Percentiles rank a stretch among this genome's conserved stretches.
Conservation (phyloP, 2,329 filamentous ascomycete genomes). For the Arthrinium phaeospermum region DNA sequence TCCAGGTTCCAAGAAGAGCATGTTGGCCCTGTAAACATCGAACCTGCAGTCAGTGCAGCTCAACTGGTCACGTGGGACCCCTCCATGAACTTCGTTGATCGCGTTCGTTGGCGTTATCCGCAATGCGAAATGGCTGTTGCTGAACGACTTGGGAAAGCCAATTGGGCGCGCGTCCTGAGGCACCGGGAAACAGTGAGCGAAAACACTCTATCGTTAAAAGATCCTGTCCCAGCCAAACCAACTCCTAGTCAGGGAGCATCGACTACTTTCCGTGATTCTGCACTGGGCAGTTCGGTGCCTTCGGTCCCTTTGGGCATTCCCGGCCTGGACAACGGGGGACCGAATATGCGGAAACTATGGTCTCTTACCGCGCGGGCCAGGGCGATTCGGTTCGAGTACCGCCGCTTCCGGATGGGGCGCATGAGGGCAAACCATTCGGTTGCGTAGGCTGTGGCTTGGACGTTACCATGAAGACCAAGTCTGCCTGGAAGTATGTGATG, state of each 20-base stretch:
- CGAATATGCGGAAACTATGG: conserved; percentile 24
- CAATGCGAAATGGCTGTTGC: conserved; percentile 12
- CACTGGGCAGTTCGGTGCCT: conserved; percentile 20
- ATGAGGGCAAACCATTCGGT: conserved; percentile 17
- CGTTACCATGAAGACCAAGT: conserved; percentile 22
- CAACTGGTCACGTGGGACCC: conserved; percentile 20
- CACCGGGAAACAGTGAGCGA: background rate
- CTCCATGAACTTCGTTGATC: conserved; percentile 22
- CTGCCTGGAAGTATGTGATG: conserved; percentile 23
- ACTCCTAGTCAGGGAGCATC: conserved; percentile 5
- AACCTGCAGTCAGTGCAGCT: conserved; percentile 21
- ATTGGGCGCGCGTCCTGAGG: conserved; percentile 17
- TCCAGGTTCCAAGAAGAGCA: conserved; percentile 26
- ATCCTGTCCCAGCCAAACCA: background rate
- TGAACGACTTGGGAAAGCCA: conserved; percentile 19
- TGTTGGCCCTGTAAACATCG: conserved; percentile 20
- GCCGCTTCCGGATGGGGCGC: conserved; percentile 23
- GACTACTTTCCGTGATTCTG: conserved; percentile 21
- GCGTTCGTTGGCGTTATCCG: conserved; percentile 22
- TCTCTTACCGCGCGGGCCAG: conserved; percentile 24
- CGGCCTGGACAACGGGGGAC: background rate
- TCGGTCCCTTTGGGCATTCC: conserved; percentile 7
- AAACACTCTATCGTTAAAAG: background rate
- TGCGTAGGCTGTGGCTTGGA: conserved; percentile 22
- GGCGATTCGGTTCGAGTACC: conserved; percentile 24